These are phyloP conservation scores for Talaromyces liani DNA, from an alignment of 495 filamentous ascomycete genomes.

Conservation along the genomic window DNA sequence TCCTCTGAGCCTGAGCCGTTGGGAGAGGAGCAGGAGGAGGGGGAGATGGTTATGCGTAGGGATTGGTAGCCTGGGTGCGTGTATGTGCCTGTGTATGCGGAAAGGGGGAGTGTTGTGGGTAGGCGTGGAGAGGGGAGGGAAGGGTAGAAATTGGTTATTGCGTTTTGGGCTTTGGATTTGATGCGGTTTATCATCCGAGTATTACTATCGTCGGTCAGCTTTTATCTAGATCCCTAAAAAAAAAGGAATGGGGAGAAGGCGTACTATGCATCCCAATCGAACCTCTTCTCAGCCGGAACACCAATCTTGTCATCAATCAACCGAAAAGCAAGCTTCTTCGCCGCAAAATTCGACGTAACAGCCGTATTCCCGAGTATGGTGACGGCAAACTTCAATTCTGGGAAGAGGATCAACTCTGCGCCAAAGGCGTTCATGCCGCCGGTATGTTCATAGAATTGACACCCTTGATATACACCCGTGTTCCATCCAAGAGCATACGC, in stretches of 20 bases:
- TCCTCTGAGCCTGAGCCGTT: not conserved
- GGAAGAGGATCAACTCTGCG: slow-evolving; percentile 35
- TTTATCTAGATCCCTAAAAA: not conserved
- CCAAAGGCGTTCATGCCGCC: slow-evolving; percentile 39
- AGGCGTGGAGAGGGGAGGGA: slow-evolving; percentile 7
- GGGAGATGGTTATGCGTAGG: not conserved
- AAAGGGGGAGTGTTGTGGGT: slow-evolving; percentile 4
- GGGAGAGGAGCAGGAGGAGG: no score
- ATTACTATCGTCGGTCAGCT: not conserved
- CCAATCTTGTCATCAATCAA: slow-evolving; percentile 7
- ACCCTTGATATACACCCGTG: slow-evolving; percentile 30
- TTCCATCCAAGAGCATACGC: slow-evolving; percentile 40
- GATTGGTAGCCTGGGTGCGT: slow-evolving; percentile 13
- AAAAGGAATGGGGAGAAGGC: not conserved
- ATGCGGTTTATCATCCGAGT: not conserved
- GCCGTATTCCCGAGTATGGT: slow-evolving; percentile 32
- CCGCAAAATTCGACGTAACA: not conserved
- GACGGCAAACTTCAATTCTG: slow-evolving; percentile 32
- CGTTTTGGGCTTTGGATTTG: not conserved
- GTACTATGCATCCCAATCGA: slow-evolving; percentile 3
- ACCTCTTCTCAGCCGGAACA: slow-evolving; percentile 1
- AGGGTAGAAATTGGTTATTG: slow-evolving; percentile 11
- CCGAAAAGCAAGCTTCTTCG: not conserved
- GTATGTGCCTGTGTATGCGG: slow-evolving; percentile 10
- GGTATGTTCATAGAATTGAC: slow-evolving; percentile 29